phyloP scores from a whole-genome alignment of 1,284 basidiomycete species.

The Melampsora larici-populina region DNA sequence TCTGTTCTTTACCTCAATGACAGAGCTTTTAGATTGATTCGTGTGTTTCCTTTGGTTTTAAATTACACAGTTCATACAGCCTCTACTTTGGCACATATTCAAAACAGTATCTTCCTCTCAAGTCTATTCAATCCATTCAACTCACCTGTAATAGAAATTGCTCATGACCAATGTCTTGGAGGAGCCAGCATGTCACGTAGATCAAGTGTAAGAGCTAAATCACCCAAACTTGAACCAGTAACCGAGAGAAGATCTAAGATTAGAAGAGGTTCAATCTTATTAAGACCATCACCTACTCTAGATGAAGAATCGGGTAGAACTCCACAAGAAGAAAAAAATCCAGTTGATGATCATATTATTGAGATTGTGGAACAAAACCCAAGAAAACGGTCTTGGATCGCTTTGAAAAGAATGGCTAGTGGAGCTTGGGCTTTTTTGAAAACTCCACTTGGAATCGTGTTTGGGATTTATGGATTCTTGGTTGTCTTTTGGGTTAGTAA shows the following conservation, averaged over 20 bases:
- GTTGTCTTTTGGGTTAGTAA: constrained; percentile 38
- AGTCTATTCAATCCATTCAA: constrained; percentile 11
- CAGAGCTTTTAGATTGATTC: background rate
- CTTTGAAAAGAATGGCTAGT: constrained; percentile 6
- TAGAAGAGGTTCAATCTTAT: background rate
- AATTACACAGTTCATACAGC: constrained; percentile 20
- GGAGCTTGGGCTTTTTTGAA: constrained; percentile 11
- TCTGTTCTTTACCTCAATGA: background rate
- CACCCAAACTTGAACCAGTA: background rate
- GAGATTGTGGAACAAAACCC: background rate
- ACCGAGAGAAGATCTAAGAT: background rate
- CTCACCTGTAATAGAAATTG: constrained; percentile 6
- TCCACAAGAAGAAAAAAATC: background rate
- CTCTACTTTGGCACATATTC: constrained; percentile 37
- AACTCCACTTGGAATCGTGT: constrained; percentile 35
- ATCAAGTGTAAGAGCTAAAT: background rate
- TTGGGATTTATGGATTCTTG: constrained; percentile 34
- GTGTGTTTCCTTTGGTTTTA: background rate
- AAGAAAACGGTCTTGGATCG: background rate
- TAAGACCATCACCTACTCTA: background rate
- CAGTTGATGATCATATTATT: constrained; percentile 12
- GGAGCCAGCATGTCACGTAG: background rate
- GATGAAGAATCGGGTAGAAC: background rate
- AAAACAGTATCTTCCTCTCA: constrained; percentile 26
- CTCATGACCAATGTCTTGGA: background rate